A percentile compares a stretch with the other conserved stretches of the same genome.
These are phyloP conservation scores for Verticillium albo-atrum DNA, from an alignment of 2,329 filamentous ascomycete genomes.

Conservation along the genomic window DNA sequence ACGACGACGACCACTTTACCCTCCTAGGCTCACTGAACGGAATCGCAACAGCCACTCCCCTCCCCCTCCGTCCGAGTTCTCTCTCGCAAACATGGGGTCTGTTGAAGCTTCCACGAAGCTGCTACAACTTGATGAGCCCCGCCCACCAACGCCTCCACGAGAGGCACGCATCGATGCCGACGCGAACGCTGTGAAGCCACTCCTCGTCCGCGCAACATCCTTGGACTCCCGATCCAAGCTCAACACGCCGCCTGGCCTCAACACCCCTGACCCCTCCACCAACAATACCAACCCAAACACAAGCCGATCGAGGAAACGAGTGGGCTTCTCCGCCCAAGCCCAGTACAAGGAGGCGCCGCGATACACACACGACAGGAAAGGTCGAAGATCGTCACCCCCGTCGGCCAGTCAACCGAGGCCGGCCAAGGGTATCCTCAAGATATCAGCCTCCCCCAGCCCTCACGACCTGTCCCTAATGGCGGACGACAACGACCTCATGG, in stretches of 20 bases:
- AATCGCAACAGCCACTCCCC: not conserved
- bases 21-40: not conserved
- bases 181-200: slow-evolving; percentile 23
- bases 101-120: slow-evolving; percentile 30
- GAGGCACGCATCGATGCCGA: slow-evolving; percentile 39
- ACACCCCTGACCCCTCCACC: slow-evolving; percentile 37
- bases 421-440: slow-evolving; percentile 74
- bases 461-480: slow-evolving; percentile 30
- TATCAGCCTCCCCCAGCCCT: slow-evolving; percentile 45
- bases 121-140: slow-evolving; percentile 49
- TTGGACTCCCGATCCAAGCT: slow-evolving; percentile 34
- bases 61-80: not conserved
- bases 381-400: slow-evolving; percentile 33
- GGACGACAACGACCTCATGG: slow-evolving; percentile 33
- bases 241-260: slow-evolving; percentile 48
- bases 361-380: slow-evolving; percentile 32
- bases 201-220: slow-evolving; percentile 28
- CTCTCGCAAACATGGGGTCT: slow-evolving; percentile 31
- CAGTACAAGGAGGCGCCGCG: slow-evolving; percentile 51
- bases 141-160: slow-evolving; percentile 65
- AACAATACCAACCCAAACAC: slow-evolving; percentile 37
- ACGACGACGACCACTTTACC: not conserved
- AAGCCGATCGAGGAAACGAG: slow-evolving; percentile 44
- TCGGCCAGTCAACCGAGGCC: slow-evolving; percentile 38
- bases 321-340: slow-evolving; percentile 53